phyloP scores from a whole-genome alignment of 2,329 filamentous ascomycete genomes.

The Aureobasidium sp. region DNA sequence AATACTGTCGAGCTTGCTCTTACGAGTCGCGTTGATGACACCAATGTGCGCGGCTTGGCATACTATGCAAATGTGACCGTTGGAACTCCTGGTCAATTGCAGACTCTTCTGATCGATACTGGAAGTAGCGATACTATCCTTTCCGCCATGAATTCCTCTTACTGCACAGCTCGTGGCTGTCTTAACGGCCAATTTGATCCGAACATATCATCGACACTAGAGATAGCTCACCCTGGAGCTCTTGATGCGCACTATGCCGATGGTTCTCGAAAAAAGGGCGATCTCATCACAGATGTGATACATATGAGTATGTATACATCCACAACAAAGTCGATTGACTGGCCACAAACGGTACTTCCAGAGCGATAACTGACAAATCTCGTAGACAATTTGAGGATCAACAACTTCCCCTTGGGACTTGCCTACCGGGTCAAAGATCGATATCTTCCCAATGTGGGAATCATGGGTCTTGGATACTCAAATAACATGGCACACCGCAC shows the following conservation, averaged over 20 bases:
- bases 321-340: no score
- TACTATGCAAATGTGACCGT: constrained; percentile 20
- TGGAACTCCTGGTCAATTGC: constrained; percentile 27
- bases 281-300: constrained; percentile 23
- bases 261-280: constrained; percentile 19
- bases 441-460: constrained; percentile 18
- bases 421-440: constrained; percentile 23
- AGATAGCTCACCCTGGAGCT: constrained; percentile 19
- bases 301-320: background rate
- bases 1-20: background rate
- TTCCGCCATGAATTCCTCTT: constrained; percentile 20
- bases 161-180: constrained; percentile 21
- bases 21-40: background rate
- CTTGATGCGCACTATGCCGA: constrained; percentile 28
- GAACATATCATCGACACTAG: constrained; percentile 22
- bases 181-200: constrained; percentile 24
- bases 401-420: constrained; percentile 26
- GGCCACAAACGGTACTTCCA: no score
- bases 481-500: constrained; percentile 19
- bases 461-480: constrained; percentile 28
- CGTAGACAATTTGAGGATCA: constrained; percentile 21
- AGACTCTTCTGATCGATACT: constrained; percentile 28
- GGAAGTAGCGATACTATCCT: constrained; percentile 28
- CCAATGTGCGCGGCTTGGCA: background rate
- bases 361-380: background rate